Base-by-base conservation (phyloP, 2,329 filamentous ascomycete species). In the Aspergillus sp. region DNA sequence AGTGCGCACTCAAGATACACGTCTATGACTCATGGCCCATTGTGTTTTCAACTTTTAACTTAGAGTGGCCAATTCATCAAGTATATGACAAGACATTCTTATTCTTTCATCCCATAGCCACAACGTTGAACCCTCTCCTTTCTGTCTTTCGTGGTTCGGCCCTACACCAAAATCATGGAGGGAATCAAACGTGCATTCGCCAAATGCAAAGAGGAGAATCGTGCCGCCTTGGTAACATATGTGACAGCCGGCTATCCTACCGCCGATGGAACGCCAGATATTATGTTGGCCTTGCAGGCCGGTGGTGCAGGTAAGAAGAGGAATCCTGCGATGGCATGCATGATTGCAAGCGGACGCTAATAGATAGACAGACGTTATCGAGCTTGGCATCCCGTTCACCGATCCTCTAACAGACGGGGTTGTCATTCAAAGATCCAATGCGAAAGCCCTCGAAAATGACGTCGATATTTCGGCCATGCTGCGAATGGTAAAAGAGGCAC, bases 321-420 rank as follows among this genome's bases (percentile, higher is more conserved):
- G 12, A 29, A 27, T 40, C 38, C n/a, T n/a, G n/a, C n/a, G n/a
- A n/a, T n/a, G n/a, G n/a, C n/a, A n/a, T n/a, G n/a, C n/a, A n/a
- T n/a, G n/a, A 27, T 38, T 27, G 27, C 11, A 12, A 12, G 33
- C 36, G 45, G 36, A 47, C 36, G 29, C n/a, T 4, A 27, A 33
- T n/a, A 10, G 12, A 11, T 19, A 19, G 56, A 50, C 56, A 89
- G 93, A 98, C 68, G 76, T 98, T 48, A 94, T 98, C 60, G 93
- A 98, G 69, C 82, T 98, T 55, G 93, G 91, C 51, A 83, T 95
- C 44, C 93, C 93, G 41, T 98, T 98, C 73, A 96, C 91, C 60
- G 93, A 98, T 67, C 93, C 93, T 46, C 97, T 97, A 68, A 93
- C 91, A 56, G 93, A 98, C 69, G 93, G 93, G 27, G 93, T 93